Conservation (phyloP, 768 basidiomycete species). For the Suillus spraguei region DNA sequence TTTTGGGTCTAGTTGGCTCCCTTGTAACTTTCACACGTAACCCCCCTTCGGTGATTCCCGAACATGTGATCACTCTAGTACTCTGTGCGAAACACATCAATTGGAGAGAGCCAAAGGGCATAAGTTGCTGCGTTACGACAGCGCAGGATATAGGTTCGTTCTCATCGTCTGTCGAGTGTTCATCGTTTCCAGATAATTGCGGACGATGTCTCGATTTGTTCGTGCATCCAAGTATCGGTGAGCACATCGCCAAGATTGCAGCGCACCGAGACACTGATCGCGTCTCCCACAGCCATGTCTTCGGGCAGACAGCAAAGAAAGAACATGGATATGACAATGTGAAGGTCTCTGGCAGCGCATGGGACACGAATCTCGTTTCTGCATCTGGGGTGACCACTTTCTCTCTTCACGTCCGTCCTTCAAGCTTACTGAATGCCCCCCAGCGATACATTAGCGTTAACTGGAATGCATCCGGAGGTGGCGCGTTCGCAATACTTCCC, state of each 20-base stretch:
- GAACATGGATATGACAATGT: conserved; percentile 81
- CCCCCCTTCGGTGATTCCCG: not conserved
- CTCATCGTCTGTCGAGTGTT: not conserved
- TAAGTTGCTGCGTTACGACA: conserved; percentile 1
- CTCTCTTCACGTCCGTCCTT: conserved; percentile 14
- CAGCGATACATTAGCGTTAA: conserved; percentile 89
- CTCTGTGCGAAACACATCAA: conserved; percentile 5
- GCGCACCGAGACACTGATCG: conserved; percentile 12
- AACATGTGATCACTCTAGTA: not conserved
- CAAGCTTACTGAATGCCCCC: conserved; percentile 8
- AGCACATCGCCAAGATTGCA: conserved; percentile 26
- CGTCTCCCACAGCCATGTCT: conserved; percentile 71
- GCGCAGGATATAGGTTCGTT: not conserved
- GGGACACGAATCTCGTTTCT: conserved; percentile 93
- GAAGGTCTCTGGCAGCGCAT: conserved; percentile 86
- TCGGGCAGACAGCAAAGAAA: conserved; percentile 85
- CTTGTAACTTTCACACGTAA: not conserved
- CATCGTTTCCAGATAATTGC: conserved; percentile 5
- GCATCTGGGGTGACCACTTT: conserved; percentile 69
- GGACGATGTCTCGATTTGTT: conserved; percentile 81
- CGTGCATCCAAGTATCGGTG: conserved; percentile 86
- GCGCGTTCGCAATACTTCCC: conserved; percentile 94
- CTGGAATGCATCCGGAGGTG: conserved; percentile 92
- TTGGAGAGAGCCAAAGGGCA: not conserved
- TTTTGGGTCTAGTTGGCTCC: too few species aligned